Base-by-base conservation (phyloP, 495 filamentous ascomycete species). In the Podospora comata region DNA sequence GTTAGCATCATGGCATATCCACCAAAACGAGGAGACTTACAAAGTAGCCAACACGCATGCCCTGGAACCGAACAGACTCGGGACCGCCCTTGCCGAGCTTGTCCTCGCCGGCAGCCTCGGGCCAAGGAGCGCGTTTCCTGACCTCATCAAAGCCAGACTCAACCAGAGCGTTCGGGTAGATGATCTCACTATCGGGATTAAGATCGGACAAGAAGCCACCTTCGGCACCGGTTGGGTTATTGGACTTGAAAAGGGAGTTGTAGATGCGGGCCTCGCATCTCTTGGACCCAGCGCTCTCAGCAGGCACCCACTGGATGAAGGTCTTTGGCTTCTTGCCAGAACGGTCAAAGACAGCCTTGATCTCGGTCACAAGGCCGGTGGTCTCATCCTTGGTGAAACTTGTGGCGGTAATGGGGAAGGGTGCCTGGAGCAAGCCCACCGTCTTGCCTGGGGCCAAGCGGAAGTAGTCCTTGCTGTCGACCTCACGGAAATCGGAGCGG, bases 21-120 rank as follows among this genome's bases (percentile, higher is more conserved):
- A 13, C 18, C 32, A 13, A 27, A 7, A 28, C 11, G 39, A 54
- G 5, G 57, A 13, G 20, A 78, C 76, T 73, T 56, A 80, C 81
- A 85, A 93, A 97, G 77, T 97, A 99, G 15, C 88, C 95, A 62
- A 94, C 89, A 20, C 96, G 86, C 85, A 97, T 87, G 15, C 87
- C 95, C 81, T 99, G 96, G 85, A 99, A 99, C 20, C 96, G 83
- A 1, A 97, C 89, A 60, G 85, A 89, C 77, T 94, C 90, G 0
- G 85, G 85, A 0, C 88, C 88, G 7, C 79, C 79, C 72, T 88
- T 84, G 20, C 82, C 83, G 19, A 82, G 78, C 73, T 85, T 79
- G 39, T 80, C 83, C 75, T 90, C 89, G 2, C 87, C 90, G 19
- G 87, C 90, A 44, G 88, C 85, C 75, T 90, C 88, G 11, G 94